A percentile compares a stretch with the other conserved stretches of the same genome.
Evolutionary conservation across 257 asterid species (phyloP).

Genomic region (Verbascum thapsus): DNA sequence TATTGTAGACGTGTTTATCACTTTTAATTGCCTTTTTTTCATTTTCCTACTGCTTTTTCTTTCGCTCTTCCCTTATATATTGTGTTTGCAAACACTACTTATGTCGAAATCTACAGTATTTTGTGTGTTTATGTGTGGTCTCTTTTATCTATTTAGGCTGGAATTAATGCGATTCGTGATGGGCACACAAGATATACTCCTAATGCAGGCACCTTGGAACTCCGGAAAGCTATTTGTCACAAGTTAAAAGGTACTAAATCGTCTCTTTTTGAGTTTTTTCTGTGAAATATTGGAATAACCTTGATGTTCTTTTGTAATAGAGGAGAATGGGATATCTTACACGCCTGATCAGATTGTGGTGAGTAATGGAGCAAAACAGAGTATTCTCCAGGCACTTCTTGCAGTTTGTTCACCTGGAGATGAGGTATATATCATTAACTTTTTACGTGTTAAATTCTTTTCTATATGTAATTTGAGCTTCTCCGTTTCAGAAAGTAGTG

Average conservation of each 20-base stretch:
- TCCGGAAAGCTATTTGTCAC: slow-evolving; percentile 80
- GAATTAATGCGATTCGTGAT: slow-evolving; percentile 83
- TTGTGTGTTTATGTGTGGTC: background rate
- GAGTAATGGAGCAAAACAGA: slow-evolving; percentile 95
- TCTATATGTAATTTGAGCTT: background rate
- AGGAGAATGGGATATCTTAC: slow-evolving; percentile 85
- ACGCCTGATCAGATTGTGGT: slow-evolving; percentile 89
- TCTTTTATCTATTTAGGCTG: slow-evolving; percentile 56
- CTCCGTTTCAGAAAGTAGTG: background rate
- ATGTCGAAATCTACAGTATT: too few relatives aligned
- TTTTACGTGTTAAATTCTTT: background rate
- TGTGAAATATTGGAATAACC: background rate
- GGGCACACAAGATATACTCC: slow-evolving; percentile 93
- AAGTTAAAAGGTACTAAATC: slow-evolving; percentile 71
- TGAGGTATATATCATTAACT: slow-evolving; percentile 52
- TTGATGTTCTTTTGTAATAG: slow-evolving; percentile 40
- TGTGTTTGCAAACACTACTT: too few relatives aligned
- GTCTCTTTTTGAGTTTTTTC: too few relatives aligned
- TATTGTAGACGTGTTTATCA: too few relatives aligned
- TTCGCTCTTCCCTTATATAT: too few relatives aligned
- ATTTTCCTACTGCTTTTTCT: too few relatives aligned
- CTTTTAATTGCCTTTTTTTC: too few relatives aligned
- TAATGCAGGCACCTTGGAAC: slow-evolving; percentile 88
- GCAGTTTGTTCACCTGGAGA: slow-evolving; percentile 99
- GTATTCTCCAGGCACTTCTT: slow-evolving; percentile 85